These are phyloP conservation scores for Asterochloris erici DNA, from an alignment of 139 green algal species.

Conservation along the genomic window DNA sequence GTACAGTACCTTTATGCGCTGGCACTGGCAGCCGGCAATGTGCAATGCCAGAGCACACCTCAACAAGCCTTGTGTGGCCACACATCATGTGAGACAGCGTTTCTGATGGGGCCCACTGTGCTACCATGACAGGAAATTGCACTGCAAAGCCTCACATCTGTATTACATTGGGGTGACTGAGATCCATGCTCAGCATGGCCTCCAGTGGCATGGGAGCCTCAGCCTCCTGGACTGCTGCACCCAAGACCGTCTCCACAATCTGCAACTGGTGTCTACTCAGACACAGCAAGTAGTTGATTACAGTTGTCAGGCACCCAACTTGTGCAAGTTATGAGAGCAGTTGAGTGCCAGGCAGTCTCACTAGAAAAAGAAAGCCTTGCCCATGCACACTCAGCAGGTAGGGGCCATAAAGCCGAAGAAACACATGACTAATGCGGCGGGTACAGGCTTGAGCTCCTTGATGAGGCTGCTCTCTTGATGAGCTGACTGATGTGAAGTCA, in stretches of 20 bases:
- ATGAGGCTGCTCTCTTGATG: not conserved
- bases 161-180: slow-evolving; percentile 25
- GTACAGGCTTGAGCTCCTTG: not conserved
- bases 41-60: too few species aligned
- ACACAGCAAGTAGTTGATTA: not conserved
- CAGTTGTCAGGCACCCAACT: not conserved
- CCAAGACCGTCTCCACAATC: slow-evolving; percentile 6
- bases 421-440: not conserved
- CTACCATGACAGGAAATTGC: too few species aligned
- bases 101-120: too few species aligned
- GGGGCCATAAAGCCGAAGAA: not conserved
- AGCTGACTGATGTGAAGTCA: not conserved
- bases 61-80: too few species aligned
- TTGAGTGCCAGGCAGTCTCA: not conserved
- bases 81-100: too few species aligned
- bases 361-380: not conserved
- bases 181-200: slow-evolving; percentile 15
- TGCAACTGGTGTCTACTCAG: not conserved
- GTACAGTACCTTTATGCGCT: too few species aligned
- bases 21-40: too few species aligned
- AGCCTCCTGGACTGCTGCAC: not conserved
- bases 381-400: not conserved
- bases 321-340: not conserved
- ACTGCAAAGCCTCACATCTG: slow-evolving; percentile 6
- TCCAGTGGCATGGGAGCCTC: slow-evolving; percentile 4